Conservation (phyloP, 2,329 filamentous ascomycete genomes). For the Didymella pinodella region DNA sequence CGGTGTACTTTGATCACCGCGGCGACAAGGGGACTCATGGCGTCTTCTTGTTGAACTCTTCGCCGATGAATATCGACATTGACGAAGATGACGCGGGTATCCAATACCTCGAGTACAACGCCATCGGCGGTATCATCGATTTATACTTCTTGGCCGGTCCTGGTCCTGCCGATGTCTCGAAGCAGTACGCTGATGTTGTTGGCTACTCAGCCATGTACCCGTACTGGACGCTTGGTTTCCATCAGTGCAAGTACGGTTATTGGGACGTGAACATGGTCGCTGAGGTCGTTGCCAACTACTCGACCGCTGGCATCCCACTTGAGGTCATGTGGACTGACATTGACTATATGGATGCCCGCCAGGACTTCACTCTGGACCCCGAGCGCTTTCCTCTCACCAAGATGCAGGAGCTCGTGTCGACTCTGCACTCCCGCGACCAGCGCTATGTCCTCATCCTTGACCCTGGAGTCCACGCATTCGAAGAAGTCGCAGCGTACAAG, state of each 20-base stretch:
- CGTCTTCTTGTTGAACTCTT: slow-evolving; percentile 48
- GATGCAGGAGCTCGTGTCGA: slow-evolving; percentile 71
- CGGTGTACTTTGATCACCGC: slow-evolving; percentile 78
- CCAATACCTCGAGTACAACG: slow-evolving; percentile 82
- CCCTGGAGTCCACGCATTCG: slow-evolving; percentile 61
- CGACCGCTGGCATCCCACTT: slow-evolving; percentile 68
- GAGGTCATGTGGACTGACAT: slow-evolving; percentile 80
- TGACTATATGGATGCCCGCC: slow-evolving; percentile 69
- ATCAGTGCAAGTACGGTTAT: slow-evolving; percentile 62
- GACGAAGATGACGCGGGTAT: slow-evolving; percentile 65
- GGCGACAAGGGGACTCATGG: slow-evolving; percentile 53
- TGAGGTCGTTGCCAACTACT: slow-evolving; percentile 73
- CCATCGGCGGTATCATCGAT: slow-evolving; percentile 78
- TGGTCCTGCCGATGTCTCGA: slow-evolving; percentile 56
- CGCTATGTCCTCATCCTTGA: slow-evolving; percentile 83
- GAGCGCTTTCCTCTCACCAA: slow-evolving; percentile 67
- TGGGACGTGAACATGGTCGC: slow-evolving; percentile 70
- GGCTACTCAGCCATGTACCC: slow-evolving; percentile 60
- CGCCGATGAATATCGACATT: slow-evolving; percentile 75
- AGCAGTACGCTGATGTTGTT: slow-evolving; percentile 60
- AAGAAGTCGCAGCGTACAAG: slow-evolving; percentile 64
- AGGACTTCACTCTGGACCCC: slow-evolving; percentile 71
- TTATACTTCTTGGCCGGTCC: slow-evolving; percentile 62
- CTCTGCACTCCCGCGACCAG: slow-evolving; percentile 72
- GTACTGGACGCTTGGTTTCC: slow-evolving; percentile 63